These are phyloP conservation scores for Melaleuca quinquenervia DNA, from an alignment of 345 rosid genomes.

Conservation along the genomic window DNA sequence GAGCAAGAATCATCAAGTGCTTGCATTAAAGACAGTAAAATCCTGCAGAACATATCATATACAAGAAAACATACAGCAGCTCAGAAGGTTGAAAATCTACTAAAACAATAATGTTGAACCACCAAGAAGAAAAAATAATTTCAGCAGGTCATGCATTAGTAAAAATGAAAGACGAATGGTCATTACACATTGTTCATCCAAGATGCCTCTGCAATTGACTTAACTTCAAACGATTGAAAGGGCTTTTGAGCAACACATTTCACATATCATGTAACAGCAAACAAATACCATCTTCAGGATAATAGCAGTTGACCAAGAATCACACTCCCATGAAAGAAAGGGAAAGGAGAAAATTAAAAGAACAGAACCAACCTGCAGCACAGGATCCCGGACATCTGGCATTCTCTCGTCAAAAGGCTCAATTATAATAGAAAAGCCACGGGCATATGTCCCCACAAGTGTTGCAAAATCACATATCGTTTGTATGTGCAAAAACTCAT, in stretches of 20 bases:
- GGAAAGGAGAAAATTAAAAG: background rate
- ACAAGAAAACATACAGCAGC: background rate
- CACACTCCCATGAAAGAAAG: background rate
- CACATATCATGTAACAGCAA: background rate
- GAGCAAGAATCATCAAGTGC: background rate
- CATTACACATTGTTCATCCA: background rate
- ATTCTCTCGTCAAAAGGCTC: slow-evolving; percentile 98
- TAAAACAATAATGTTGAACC: background rate
- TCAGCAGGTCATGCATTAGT: background rate
- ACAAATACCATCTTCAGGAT: background rate
- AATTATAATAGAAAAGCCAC: slow-evolving; percentile 90
- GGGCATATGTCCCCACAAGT: slow-evolving; percentile 80
- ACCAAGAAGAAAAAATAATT: background rate
- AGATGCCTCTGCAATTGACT: background rate
- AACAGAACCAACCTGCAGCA: slow-evolving; percentile 56
- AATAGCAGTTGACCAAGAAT: background rate
- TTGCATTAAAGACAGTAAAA: background rate
- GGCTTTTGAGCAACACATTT: background rate
- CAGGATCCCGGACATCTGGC: slow-evolving; percentile 97
- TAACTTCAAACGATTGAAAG: background rate
- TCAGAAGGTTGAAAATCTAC: background rate
- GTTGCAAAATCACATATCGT: slow-evolving; percentile 97
- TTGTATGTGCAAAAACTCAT: slow-evolving; percentile 89
- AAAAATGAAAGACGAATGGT: background rate
- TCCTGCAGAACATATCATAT: background rate